Evolutionary conservation across 2,329 filamentous ascomycete species (phyloP), one percentile per base, ranked within the genome.

Genomic region (Exophiala sp.): DNA sequence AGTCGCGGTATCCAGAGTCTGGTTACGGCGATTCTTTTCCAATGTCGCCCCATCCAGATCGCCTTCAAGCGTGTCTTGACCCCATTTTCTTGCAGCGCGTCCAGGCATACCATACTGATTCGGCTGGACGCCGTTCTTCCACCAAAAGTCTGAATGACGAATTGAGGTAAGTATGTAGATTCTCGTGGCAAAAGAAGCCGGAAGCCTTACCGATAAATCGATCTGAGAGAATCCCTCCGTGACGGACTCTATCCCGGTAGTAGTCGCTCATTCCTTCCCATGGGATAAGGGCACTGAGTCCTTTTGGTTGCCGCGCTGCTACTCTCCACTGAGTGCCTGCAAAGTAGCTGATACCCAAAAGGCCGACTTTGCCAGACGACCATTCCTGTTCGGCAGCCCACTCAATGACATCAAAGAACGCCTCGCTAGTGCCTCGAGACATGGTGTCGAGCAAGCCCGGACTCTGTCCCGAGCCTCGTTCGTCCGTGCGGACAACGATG

Each of bases 71-170:
- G 70, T 72, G 61, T 73, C 69, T 0, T 68, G 72, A 0, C 79
- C 79, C 77, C 77, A 81, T 18, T 81, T 81, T 2, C 73, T 68
- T 1, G 72, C 75, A 1, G 68, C 68, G 24, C 78, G 68, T 1
- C 75, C 77, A 2, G 77, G 72, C 9, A 73, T 73, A 1, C 85
- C 85, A 57, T 88, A 88, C 66, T 89, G 86, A 62, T 88, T 88
- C 0, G 75, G 73, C 5, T 86, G 70, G 6, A 87, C 82, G 21
- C 54, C 50, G 4, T 46, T 10, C 38, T 41, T 50, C 54, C 84
- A 87, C 62, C 84, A 81, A n/a, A n/a, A n/a, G n/a, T n/a, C n/a
- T n/a, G n/a, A n/a, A n/a, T n/a, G n/a, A n/a, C n/a, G n/a, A n/a
- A n/a, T n/a, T n/a, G n/a, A n/a, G n/a, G n/a, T n/a, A n/a, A n/a